Percentiles rank a stretch among this genome's conserved stretches.
These are phyloP conservation scores for Dysphania ambrosioides DNA, from an alignment of 148 eudicot species.

Conservation along the genomic window DNA sequence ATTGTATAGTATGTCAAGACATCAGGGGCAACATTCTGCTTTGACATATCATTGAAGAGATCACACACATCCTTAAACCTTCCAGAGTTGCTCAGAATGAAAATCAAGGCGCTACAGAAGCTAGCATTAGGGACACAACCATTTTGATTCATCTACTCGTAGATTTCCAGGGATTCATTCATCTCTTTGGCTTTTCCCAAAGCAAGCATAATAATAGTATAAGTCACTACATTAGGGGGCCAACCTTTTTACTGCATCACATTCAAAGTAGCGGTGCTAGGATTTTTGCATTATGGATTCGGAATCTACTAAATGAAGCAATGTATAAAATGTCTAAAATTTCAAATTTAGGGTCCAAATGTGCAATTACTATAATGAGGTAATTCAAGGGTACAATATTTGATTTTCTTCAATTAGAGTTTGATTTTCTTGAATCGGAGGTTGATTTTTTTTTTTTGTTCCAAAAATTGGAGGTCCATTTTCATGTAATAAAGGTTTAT, in stretches of 20 bases:
- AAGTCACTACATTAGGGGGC: conserved; percentile 66
- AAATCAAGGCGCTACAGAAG: conserved; percentile 60
- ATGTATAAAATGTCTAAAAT: too few relatives aligned
- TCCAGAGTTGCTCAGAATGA: conserved; percentile 47
- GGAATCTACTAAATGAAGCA: too few relatives aligned
- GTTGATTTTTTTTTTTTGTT: too few relatives aligned
- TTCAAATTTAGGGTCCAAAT: too few relatives aligned
- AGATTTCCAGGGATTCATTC: conserved; percentile 51
- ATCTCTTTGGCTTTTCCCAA: conserved; percentile 69
- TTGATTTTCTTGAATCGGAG: too few relatives aligned
- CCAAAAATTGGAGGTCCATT: too few relatives aligned
- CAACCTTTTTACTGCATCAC: conserved; percentile 64
- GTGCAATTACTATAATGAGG: too few relatives aligned
- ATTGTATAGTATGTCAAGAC: conserved; percentile 58
- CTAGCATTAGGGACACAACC: conserved; percentile 58
- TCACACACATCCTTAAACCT: conserved; percentile 64
- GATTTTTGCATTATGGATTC: too few relatives aligned
- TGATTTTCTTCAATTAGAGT: too few relatives aligned
- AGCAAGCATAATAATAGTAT: conserved; percentile 67
- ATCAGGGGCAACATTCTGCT: conserved; percentile 46
- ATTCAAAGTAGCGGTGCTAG: too few relatives aligned
- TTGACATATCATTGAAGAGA: conserved; percentile 63
- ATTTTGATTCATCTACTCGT: conserved; percentile 53
- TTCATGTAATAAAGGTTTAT: too few relatives aligned
- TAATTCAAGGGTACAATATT: too few relatives aligned